Percentiles rank a stretch among this genome's conserved stretches.
Conservation (phyloP, 192 early-diverging fungal species). For the Allomyces javanicus region DNA sequence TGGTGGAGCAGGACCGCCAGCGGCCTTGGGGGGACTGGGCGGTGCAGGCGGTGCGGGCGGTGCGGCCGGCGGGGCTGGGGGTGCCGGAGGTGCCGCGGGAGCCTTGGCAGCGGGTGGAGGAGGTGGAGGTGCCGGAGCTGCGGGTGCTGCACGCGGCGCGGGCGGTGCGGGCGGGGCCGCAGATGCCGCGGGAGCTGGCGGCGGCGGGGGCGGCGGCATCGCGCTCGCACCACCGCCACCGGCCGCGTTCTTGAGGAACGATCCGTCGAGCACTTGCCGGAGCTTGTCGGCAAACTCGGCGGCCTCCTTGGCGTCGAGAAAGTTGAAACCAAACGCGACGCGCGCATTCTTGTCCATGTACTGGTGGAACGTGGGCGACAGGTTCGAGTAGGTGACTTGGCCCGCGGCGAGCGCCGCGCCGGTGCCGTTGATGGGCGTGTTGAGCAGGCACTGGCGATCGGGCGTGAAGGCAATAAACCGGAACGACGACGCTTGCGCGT, state of each 20-base stretch:
- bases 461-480: neutral
- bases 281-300: neutral
- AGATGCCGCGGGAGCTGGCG: neutral
- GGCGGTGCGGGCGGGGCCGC: neutral
- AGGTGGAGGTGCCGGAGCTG: neutral
- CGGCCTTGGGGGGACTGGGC: neutral
- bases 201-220: neutral
- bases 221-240: neutral
- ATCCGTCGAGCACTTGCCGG: neutral
- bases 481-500: neutral
- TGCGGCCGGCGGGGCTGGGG: neutral
- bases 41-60: neutral
- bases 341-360: neutral
- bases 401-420: neutral
- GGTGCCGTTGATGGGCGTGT: neutral
- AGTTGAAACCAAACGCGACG: neutral
- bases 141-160: neutral
- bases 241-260: neutral
- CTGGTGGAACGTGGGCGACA: neutral
- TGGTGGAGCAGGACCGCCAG: neutral
- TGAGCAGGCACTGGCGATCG: neutral
- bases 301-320: neutral
- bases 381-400: neutral
- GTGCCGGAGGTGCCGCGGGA: neutral
- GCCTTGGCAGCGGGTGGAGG: neutral